Percentiles rank a stretch among this genome's conserved stretches.
Evolutionary conservation across 2,329 filamentous ascomycete species (phyloP).

Genomic region (Pyrenophora graminea): DNA sequence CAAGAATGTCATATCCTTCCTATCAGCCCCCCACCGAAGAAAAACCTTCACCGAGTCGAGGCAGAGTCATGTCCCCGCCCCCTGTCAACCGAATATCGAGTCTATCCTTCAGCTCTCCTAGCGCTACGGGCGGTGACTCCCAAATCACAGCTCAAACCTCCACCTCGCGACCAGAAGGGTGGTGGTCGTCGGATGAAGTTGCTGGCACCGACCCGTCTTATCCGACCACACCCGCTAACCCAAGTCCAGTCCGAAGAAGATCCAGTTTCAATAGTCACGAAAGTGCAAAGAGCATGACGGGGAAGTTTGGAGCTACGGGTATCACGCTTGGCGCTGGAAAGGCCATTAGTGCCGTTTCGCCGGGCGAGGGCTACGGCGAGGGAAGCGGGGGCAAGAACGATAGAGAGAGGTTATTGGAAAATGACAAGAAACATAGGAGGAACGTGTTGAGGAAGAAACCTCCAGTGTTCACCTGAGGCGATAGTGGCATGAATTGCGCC

Average conservation of each 20-base stretch:
- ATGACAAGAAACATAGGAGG: conserved; percentile 7
- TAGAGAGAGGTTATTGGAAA: conserved; percentile 4
- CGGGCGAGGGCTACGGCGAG: conserved; percentile 23
- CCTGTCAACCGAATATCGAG: conserved; percentile 20
- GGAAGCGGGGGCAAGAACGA: conserved; percentile 1
- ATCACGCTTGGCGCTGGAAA: conserved; percentile 41
- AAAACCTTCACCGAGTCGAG: conserved; percentile 23
- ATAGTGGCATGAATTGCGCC: not conserved
- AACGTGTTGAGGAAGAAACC: conserved; percentile 13
- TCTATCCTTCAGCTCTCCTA: conserved; percentile 24
- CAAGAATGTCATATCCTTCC: conserved; percentile 10
- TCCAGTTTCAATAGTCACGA: conserved; percentile 36
- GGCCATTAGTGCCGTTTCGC: conserved; percentile 38
- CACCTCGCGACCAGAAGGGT: conserved; percentile 43
- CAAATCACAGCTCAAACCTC: conserved; percentile 38
- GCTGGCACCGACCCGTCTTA: conserved; percentile 36
- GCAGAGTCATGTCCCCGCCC: conserved; percentile 30
- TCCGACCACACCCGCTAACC: conserved; percentile 21
- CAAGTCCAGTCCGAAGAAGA: conserved; percentile 14
- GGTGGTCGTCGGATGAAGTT: conserved; percentile 48
- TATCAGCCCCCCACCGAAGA: conserved; percentile 8
- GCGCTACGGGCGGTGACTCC: conserved; percentile 27
- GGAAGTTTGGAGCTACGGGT: conserved; percentile 38
- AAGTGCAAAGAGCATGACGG: conserved; percentile 26
- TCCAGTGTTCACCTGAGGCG: conserved; percentile 1